Conservation (phyloP, 495 filamentous ascomycete species). For the Hyaloscypha hepaticicola region DNA sequence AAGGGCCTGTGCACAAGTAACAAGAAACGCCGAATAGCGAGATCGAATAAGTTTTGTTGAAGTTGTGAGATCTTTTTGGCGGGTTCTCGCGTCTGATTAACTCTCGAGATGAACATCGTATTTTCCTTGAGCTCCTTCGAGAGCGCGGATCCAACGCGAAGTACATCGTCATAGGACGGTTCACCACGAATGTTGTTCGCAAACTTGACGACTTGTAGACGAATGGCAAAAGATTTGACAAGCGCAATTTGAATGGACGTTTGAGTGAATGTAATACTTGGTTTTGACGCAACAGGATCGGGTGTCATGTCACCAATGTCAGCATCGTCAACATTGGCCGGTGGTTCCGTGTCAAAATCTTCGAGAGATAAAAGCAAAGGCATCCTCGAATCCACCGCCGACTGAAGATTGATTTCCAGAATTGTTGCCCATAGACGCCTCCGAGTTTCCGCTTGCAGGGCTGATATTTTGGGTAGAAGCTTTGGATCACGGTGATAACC, state of each 20-base stretch:
- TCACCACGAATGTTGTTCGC: conserved; percentile 50
- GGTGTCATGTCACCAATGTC: conserved; percentile 34
- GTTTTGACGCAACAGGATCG: not conserved
- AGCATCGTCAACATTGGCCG: conserved; percentile 51
- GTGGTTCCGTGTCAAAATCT: conserved; percentile 58
- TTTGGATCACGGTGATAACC: conserved; percentile 61
- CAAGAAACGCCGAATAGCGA: conserved; percentile 53
- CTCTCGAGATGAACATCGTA: conserved; percentile 12
- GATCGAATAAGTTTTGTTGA: conserved; percentile 39
- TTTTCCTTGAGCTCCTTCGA: conserved; percentile 37
- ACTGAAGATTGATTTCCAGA: conserved; percentile 59
- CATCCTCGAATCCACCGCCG: conserved; percentile 59
- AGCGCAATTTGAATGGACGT: conserved; percentile 55
- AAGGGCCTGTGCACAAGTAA: conserved; percentile 48
- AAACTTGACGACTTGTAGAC: conserved; percentile 49
- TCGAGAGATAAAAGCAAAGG: conserved; percentile 51
- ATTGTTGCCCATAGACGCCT: conserved; percentile 68
- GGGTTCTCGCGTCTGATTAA: not conserved
- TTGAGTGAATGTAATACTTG: conserved; percentile 40
- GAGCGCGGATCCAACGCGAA: conserved; percentile 46
- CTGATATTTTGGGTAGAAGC: conserved; percentile 39
- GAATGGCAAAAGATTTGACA: conserved; percentile 44
- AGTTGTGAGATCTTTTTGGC: not conserved
- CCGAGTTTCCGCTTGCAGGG: conserved; percentile 62
- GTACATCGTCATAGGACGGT: conserved; percentile 51